Evolutionary conservation across 306 rosid species (phyloP), one percentile per base, ranked within the genome.

Genomic region (Gleditsia sinensis): DNA sequence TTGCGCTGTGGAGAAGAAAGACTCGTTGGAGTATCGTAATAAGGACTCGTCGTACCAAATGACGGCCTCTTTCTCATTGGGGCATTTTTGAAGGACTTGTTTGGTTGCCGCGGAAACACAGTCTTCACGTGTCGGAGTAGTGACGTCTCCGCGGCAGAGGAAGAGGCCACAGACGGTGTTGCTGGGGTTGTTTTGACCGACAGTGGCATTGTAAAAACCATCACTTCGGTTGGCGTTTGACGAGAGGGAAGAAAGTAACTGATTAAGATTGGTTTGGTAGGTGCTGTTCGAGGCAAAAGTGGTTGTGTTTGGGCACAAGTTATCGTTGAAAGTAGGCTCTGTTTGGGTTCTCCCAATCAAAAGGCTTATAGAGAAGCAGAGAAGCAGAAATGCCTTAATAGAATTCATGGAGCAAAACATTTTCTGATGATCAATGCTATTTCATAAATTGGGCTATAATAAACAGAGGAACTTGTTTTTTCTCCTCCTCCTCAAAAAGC

Each of bases 141-240:
- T 4, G 27, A 42, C 24, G 33, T 82, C 83, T 5, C 86, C 86
- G 21, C 77, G 73, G 48, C 89, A 85, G 58, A 76, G 83, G 49
- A 72, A 77, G 54, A 51, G 48, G 61, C 86, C 82, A 39, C 58
- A 67, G 66, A 67, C 69, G 7, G 66, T 14, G n/a, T 6, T 6
- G 49, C 21, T 14, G 11, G 71, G 16, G n/a, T n/a, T n/a, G n/a
- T n/a, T 28, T 3, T 23, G 14, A n/a, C 75, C 63, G 5, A 32
- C 32, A 21, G 76, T 50, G 30, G 69, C 55, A 32, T 59, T 30
- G 85, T 66, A 66, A 75, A 57, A 77, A 1, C 48, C 79, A 42
- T 33, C 33, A 21, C 3, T 37, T 4, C 6, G 11, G 9, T 74
- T 73, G 63, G 72, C 76, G 56, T 62, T 72, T 48, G 75, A 51